A percentile compares a stretch with the other conserved stretches of the same genome.
These are phyloP conservation scores for Dioscorea zingiberensis DNA, from an alignment of 106 monocot genomes.

Conservation along the genomic window DNA sequence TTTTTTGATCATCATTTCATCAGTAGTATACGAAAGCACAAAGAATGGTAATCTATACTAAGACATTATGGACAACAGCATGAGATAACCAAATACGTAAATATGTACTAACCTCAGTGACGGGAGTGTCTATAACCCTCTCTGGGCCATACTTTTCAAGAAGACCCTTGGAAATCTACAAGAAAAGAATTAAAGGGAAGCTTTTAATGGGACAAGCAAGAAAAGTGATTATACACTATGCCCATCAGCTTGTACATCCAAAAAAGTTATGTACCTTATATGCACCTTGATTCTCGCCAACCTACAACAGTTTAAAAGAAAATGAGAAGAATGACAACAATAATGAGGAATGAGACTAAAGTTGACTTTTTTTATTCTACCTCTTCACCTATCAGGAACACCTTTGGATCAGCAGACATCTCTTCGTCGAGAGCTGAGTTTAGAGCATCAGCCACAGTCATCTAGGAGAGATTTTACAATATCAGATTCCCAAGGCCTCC, in stretches of 20 bases:
- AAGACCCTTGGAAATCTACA: constrained; percentile 83
- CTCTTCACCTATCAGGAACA: constrained; percentile 97
- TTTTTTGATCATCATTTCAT: too few species aligned
- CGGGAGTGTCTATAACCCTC: constrained; percentile 92
- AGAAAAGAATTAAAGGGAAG: neutral
- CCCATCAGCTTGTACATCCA: neutral
- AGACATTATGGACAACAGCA: too few species aligned
- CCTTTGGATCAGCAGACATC: constrained; percentile 94
- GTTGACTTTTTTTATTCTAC: constrained; percentile 18
- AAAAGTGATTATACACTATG: neutral
- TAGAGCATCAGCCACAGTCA: constrained; percentile 87
- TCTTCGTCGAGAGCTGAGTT: constrained; percentile 97
- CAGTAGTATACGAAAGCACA: too few species aligned
- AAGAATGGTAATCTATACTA: too few species aligned
- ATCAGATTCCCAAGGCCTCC: neutral
- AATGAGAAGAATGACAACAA: neutral
- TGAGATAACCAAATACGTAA: neutral
- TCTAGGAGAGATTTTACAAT: constrained; percentile 26
- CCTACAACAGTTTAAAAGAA: constrained; percentile 32
- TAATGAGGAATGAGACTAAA: neutral
- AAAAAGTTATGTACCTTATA: constrained; percentile 59
- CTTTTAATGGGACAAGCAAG: neutral
- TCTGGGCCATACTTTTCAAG: constrained; percentile 98
- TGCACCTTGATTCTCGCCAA: constrained; percentile 98
- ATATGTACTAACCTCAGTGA: constrained; percentile 70